These are phyloP conservation scores for Zygosaccharomyces siamensis DNA, from an alignment of 805 yeast genomes.

Conservation along the genomic window DNA sequence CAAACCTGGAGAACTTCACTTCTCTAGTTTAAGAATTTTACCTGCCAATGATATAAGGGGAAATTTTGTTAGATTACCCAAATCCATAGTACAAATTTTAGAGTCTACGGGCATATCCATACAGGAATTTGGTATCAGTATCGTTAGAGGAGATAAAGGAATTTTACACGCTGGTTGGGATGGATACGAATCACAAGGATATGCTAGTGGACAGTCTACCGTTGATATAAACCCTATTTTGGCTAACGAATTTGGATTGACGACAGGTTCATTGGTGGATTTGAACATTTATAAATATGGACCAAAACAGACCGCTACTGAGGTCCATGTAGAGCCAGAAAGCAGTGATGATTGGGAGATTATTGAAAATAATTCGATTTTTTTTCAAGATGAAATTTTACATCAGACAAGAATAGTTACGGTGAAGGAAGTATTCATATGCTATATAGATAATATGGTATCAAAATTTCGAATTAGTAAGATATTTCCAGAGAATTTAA, in stretches of 20 bases:
- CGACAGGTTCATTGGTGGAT: constrained; percentile 9
- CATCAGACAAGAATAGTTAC: constrained; percentile 77
- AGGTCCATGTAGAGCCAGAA: constrained; percentile 73
- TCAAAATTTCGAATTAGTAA: constrained; percentile 55
- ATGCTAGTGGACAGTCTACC: constrained; percentile 11
- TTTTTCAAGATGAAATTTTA: constrained; percentile 66
- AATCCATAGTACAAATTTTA: constrained; percentile 16
- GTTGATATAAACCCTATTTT: constrained; percentile 26
- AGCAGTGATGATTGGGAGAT: constrained; percentile 85
- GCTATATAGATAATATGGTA: constrained; percentile 58
- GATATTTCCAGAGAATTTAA: constrained; percentile 39
- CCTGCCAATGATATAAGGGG: constrained; percentile 23
- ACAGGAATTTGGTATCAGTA: constrained; percentile 24
- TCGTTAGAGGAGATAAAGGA: constrained; percentile 7
- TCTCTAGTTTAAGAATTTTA: constrained; percentile 12
- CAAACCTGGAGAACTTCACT: constrained; percentile 9
- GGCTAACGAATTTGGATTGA: constrained; percentile 14
- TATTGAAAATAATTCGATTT: constrained; percentile 74
- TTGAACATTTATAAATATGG: constrained; percentile 17
- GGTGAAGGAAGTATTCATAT: constrained; percentile 52
- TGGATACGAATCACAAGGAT: constrained; percentile 23
- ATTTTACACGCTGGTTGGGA: constrained; percentile 27
- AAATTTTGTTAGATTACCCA: constrained; percentile 30
- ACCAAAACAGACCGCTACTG: constrained; percentile 37
- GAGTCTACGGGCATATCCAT: constrained; percentile 23